Evolutionary conservation across 2,329 filamentous ascomycete species (phyloP).

Genomic region (Nemania serpens): DNA sequence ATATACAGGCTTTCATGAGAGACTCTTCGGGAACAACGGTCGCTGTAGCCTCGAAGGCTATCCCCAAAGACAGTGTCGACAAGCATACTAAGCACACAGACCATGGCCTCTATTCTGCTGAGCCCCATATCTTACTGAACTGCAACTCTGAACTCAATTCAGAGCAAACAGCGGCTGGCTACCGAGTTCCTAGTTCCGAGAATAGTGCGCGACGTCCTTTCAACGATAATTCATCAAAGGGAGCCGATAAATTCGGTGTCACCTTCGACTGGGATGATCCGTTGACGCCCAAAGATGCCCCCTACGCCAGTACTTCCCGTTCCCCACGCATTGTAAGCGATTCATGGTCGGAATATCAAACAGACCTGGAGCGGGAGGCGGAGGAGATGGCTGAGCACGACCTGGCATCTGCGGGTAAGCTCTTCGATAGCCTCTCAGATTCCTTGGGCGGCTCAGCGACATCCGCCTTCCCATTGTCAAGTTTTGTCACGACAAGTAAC

Average conservation of each 20-base stretch:
- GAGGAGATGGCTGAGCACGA: slow-evolving; percentile 35
- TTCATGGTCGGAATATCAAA: slow-evolving; percentile 25
- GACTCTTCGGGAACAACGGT: not conserved
- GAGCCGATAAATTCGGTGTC: not conserved
- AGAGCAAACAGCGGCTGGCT: not conserved
- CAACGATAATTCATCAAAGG: not conserved
- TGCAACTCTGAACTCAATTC: not conserved
- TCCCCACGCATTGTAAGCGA: slow-evolving; percentile 22
- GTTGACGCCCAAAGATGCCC: slow-evolving; percentile 22
- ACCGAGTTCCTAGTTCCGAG: not conserved
- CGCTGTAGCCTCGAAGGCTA: not conserved
- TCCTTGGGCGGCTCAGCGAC: slow-evolving; percentile 29
- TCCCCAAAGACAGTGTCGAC: not conserved
- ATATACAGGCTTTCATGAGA: not conserved
- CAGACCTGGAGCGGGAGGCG: slow-evolving; percentile 28
- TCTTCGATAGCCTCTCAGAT: slow-evolving; percentile 32
- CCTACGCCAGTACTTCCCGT: not conserved
- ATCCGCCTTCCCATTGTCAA: slow-evolving; percentile 26
- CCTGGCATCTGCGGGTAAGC: slow-evolving; percentile 37
- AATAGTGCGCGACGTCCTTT: not conserved
- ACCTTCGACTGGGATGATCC: slow-evolving; percentile 24
- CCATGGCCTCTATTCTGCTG: not conserved
- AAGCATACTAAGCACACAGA: not conserved
- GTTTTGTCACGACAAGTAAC: slow-evolving; percentile 33
- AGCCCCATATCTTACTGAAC: not conserved